These are phyloP conservation scores for Pichia kudriavzevii DNA, from an alignment of 1,139 yeast genomes.

Conservation along the genomic window DNA sequence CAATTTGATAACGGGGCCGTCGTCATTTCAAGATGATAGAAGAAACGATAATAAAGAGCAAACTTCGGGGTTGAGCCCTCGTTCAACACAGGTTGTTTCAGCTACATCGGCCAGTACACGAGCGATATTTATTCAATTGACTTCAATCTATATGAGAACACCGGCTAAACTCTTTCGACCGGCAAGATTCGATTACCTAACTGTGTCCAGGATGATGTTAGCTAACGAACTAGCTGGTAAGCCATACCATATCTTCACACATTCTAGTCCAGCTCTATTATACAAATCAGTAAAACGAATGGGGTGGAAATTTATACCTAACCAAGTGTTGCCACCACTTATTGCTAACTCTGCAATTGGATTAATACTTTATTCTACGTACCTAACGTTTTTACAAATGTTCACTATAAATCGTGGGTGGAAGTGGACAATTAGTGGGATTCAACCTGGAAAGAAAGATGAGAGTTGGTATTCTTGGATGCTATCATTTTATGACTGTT, in stretches of 20 bases:
- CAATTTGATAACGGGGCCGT: no score
- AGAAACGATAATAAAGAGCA: constrained; percentile 1
- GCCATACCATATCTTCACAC: constrained; percentile 66
- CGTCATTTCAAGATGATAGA: no score
- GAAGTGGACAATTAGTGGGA: constrained; percentile 18
- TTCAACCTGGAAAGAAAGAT: constrained; percentile 8
- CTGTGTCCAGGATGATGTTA: constrained; percentile 48
- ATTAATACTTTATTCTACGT: constrained; percentile 73
- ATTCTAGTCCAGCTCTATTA: constrained; percentile 69
- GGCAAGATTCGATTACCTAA: constrained; percentile 78
- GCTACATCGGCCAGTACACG: constrained; percentile 77
- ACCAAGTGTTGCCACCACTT: constrained; percentile 77
- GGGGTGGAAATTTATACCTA: constrained; percentile 87
- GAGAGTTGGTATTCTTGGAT: constrained; percentile 14
- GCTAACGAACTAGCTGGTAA: constrained; percentile 41
- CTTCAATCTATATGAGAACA: constrained; percentile 71
- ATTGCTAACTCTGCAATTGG: constrained; percentile 87
- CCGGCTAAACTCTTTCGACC: constrained; percentile 85
- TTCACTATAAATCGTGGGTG: constrained; percentile 22
- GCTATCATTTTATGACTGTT: constrained; percentile 33
- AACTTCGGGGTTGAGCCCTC: constrained; percentile 9
- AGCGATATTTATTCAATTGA: constrained; percentile 73
- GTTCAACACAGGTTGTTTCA: constrained; percentile 37
- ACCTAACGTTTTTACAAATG: constrained; percentile 45
- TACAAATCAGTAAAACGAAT: constrained; percentile 62